These are phyloP conservation scores for Citrus medica DNA, from an alignment of 345 rosid species.

Conservation along the genomic window DNA sequence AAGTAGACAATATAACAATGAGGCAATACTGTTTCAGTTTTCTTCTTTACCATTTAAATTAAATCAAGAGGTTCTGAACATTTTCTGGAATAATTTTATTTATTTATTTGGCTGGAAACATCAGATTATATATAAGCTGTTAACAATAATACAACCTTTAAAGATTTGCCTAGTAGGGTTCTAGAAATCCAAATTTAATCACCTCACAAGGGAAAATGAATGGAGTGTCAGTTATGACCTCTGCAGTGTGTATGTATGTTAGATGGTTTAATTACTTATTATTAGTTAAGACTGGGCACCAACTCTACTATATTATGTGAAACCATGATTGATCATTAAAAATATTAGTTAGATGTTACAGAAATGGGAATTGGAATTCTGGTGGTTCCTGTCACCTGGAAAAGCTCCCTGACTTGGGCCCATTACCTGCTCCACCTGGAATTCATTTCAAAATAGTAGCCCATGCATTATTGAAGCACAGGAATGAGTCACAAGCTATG, in stretches of 20 bases:
- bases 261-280: neutral
- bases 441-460: slow-evolving; percentile 29
- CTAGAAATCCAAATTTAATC: neutral
- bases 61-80: neutral
- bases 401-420: slow-evolving; percentile 56
- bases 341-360: slow-evolving; percentile 21
- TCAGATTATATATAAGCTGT: neutral
- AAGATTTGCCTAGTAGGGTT: neutral
- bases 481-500: slow-evolving; percentile 25
- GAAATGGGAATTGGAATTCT: slow-evolving; percentile 62
- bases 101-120: neutral
- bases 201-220: neutral
- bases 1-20: neutral
- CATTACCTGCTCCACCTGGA: slow-evolving; percentile 33
- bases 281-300: neutral
- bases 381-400: slow-evolving; percentile 66
- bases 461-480: slow-evolving; percentile 31
- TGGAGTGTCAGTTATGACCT: neutral
- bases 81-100: neutral
- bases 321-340: neutral
- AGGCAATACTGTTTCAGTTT: neutral
- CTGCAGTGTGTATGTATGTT: neutral
- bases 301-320: neutral
- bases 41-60: neutral
- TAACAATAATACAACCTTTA: neutral